Evolutionary conservation across 2,329 filamentous ascomycete species (phyloP).

Genomic region (Fusarium lyarnte): DNA sequence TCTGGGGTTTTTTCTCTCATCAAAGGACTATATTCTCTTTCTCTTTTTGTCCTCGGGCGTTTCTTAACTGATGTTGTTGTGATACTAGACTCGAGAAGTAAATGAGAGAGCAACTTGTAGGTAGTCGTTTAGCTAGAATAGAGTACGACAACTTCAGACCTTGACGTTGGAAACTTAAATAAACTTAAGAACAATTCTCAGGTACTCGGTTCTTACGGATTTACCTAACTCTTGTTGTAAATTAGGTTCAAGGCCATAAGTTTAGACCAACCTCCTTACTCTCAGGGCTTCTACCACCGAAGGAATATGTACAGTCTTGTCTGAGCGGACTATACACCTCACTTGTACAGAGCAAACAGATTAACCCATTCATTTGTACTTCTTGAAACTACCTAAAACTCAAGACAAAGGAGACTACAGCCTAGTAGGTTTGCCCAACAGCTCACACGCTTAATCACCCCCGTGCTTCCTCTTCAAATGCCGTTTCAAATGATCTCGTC

Average conservation of each 20-base stretch:
- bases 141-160: background rate
- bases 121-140: background rate
- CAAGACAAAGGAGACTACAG: slow-evolving; percentile 4
- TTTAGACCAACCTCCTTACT: background rate
- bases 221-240: background rate
- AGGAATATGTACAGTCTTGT: background rate
- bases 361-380: background rate
- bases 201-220: too few species aligned
- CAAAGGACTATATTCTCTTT: rapidly evolving
- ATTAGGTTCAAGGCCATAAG: background rate
- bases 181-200: background rate
- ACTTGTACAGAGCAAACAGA: background rate
- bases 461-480: slow-evolving; percentile 15
- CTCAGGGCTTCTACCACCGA: background rate
- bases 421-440: background rate
- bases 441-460: background rate
- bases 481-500: slow-evolving; percentile 9
- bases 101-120: background rate
- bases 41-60: background rate
- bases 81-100: background rate
- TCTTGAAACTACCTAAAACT: background rate
- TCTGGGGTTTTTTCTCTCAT: rapidly evolving
- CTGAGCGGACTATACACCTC: too few species aligned
- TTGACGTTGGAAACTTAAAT: background rate
- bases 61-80: background rate